Evolutionary conservation across 192 early-diverging fungal genomes (phyloP), one percentile per base, ranked within the genome.

Genomic region (Coemansia sp.): DNA sequence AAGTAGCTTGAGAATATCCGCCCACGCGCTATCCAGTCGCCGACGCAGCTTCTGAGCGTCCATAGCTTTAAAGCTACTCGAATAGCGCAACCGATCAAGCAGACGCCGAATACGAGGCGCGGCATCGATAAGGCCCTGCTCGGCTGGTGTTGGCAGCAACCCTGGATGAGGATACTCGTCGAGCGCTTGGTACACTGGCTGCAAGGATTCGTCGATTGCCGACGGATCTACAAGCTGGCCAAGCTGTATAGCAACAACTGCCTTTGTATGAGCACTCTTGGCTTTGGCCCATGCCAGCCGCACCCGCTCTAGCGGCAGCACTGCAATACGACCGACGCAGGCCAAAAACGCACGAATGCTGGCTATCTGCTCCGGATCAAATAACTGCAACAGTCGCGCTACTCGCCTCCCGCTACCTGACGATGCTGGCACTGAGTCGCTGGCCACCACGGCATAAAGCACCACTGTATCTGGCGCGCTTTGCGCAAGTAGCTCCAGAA

Each of bases 361-460:
- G 6, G 64, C 70, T 0, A 59, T 46, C 40, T 38, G 26, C 41
- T 53, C 27, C 0, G 26, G 4, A 25, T 51, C 50, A 34, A 74
- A 56, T 38, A 27, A 12, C 20, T 19, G 32, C 12, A 74, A 17
- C 26, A 74, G 40, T 8, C 42, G 22, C 5, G 38, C 25, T 1
- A 49, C 51, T 21, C 42, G 36, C 8, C 32, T 30, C 0, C 41
- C 11, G 32, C 55, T 50, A 0, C 9, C 34, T 0, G 62, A 66
- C n/a, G 55, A 8, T 21, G 12, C 30, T 4, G 70, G 34, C 11
- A 58, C 41, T 19, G 70, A 74, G 0, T 45, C 36, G 31, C 41
- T 45, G 14, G 59, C 64, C 8, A 74, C 70, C 10, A 59, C 64
- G 1, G 52, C 56, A 32, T 74, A 50, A 36, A 74, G 59, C 25